Evolutionary conservation across 495 filamentous ascomycete genomes (phyloP).

Genomic region (Penicillium coprophilum): DNA sequence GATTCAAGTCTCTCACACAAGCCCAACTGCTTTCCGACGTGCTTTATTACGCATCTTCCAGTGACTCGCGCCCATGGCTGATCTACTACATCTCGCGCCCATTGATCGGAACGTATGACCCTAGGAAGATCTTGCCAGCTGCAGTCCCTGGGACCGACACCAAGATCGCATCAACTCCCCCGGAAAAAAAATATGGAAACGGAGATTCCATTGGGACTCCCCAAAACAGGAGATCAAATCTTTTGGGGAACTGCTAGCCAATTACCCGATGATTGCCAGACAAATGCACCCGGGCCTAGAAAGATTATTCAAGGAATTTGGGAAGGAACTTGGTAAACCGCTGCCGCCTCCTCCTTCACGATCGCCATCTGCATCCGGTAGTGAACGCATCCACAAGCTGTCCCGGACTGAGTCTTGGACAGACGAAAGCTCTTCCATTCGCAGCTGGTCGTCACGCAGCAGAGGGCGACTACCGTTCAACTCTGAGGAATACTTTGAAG

Average conservation of each 20-base stretch:
- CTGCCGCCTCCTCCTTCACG: conserved; percentile 74
- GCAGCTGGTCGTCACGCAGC: conserved; percentile 37
- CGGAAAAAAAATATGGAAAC: conserved; percentile 36
- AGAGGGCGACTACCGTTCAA: conserved; percentile 47
- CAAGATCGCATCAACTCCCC: conserved; percentile 20
- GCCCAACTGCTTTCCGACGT: conserved; percentile 83
- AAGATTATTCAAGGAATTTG: conserved; percentile 86
- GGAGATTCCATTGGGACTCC: conserved; percentile 41
- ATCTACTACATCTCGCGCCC: conserved; percentile 96
- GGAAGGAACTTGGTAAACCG: conserved; percentile 78
- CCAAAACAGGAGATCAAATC: conserved; percentile 86
- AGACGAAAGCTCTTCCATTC: conserved; percentile 38
- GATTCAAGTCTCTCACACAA: conserved; percentile 89
- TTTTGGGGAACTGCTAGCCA: conserved; percentile 86
- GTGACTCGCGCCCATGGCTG: conserved; percentile 87
- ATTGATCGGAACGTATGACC: conserved; percentile 80
- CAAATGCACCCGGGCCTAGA: conserved; percentile 96
- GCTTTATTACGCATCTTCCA: conserved; percentile 81
- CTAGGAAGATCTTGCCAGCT: conserved; percentile 64
- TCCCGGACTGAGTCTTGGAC: conserved; percentile 26
- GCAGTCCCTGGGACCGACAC: conserved; percentile 47
- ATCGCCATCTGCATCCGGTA: conserved; percentile 39
- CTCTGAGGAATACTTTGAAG: conserved; percentile 59
- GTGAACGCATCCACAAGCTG: conserved; percentile 26
- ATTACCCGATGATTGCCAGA: conserved; percentile 93